Evolutionary conservation across 1,284 basidiomycete species (phyloP).

Genomic region (Cutaneotrichosporon mucoides): DNA sequence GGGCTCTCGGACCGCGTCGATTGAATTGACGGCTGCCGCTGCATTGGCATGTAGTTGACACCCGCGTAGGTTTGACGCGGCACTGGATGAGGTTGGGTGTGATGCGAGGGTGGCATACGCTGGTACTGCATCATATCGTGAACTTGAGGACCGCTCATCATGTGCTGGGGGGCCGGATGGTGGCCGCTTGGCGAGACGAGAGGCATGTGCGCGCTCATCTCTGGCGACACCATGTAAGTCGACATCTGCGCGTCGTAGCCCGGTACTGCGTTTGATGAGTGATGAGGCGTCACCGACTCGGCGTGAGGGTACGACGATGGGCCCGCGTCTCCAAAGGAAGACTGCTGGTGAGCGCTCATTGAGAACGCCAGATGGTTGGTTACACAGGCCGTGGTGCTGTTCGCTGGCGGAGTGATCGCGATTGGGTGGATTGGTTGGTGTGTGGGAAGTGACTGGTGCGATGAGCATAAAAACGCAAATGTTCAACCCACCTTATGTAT

Average conservation of each 20-base stretch:
- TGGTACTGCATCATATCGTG: slow-evolving; percentile 5
- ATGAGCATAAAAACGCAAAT: too few relatives aligned
- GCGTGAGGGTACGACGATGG: background rate
- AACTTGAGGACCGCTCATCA: background rate
- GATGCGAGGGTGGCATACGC: background rate
- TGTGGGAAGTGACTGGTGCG: too few relatives aligned
- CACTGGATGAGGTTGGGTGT: background rate
- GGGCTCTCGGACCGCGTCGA: slow-evolving; percentile 27
- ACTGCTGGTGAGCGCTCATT: background rate
- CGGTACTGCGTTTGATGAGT: too few relatives aligned
- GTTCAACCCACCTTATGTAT: too few relatives aligned
- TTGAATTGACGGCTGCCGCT: slow-evolving; percentile 29
- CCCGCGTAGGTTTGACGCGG: slow-evolving; percentile 6
- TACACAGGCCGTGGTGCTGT: too few relatives aligned
- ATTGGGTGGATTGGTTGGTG: too few relatives aligned
- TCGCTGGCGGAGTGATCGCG: too few relatives aligned
- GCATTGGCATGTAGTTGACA: slow-evolving; percentile 14
- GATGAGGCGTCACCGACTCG: too few relatives aligned
- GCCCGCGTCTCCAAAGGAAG: slow-evolving; percentile 1
- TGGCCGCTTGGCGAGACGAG: slow-evolving; percentile 4
- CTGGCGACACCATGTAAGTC: slow-evolving; percentile 13
- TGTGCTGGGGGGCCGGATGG: background rate
- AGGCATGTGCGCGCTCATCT: slow-evolving; percentile 7
- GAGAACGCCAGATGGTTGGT: background rate
- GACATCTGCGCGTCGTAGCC: slow-evolving; percentile 2